Evolutionary conservation across 179 eudicot species (phyloP), one percentile per base, ranked within the genome.

Genomic region (Vitellaria paradoxa): DNA sequence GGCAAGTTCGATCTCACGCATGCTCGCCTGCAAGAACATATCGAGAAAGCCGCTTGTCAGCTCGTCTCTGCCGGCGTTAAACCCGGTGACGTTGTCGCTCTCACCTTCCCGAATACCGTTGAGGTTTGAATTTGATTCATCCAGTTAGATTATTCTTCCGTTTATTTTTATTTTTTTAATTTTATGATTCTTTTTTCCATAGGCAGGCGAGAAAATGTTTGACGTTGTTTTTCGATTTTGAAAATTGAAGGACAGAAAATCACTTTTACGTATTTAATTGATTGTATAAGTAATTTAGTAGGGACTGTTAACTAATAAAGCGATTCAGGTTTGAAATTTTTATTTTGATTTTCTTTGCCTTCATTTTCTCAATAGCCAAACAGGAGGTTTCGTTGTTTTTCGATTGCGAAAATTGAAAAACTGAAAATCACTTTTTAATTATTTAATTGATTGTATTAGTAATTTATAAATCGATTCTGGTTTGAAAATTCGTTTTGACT

Each of bases 101-200:
- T 90, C 78, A 89, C 94, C 73, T 90, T 89, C 65, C 88, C 90
- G n/a, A 90, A 89, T 78, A 88, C 88, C 77, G 72, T 90, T 56
- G 94, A 90, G 92, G 94, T 90, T 68, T 3, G 45, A 15, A 40
- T 30, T 3, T 17, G 17, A 62, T 68, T 59, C 7, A 6, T 11
- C 0, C 53, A 9, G 6, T 20, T 18, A 68, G 9, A 55, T 11
- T 13, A 3, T 40, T 11, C 0, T 61, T 24, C 9, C 6, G 37
- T 42, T 60, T 8, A 11, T 10, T 40, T 7, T 70, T 24, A 45
- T 9, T 2, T 46, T 66, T 40, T 70, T 24, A 45, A 20, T 2
- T 46, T 66, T 40, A 15, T 8, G 4, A 3, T 40, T 66, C 20
- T 66, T 40, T 65, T 5, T 45, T 4, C 11, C 6, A 24, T 63